Percentiles rank a stretch among this genome's conserved stretches.
phyloP scores from a whole-genome alignment of 2,329 filamentous ascomycete species.

The Akanthomyces muscarius region DNA sequence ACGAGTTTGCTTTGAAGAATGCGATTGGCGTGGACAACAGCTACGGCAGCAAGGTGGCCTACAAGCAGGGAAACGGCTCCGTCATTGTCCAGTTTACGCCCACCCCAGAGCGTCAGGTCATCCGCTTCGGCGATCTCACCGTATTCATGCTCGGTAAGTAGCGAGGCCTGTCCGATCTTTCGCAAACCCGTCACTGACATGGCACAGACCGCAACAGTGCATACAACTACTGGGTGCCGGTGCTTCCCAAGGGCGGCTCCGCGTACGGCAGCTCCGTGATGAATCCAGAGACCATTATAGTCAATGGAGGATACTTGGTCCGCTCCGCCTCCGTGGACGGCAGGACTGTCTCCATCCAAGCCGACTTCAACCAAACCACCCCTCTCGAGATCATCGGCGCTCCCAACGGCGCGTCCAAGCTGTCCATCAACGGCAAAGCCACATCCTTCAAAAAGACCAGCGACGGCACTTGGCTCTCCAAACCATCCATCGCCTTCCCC shows the following conservation, averaged over 20 bases:
- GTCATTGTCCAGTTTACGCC: slow-evolving; percentile 32
- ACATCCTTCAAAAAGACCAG: slow-evolving; percentile 33
- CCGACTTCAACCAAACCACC: slow-evolving; percentile 69
- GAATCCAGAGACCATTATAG: slow-evolving; percentile 46
- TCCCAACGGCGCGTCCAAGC: slow-evolving; percentile 41
- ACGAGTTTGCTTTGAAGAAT: slow-evolving; percentile 54
- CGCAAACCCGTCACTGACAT: slow-evolving; percentile 14
- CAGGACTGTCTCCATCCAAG: slow-evolving; percentile 57
- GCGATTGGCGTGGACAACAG: slow-evolving; percentile 19
- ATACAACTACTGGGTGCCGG: slow-evolving; percentile 66
- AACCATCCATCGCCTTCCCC: slow-evolving; percentile 52
- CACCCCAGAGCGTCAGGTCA: slow-evolving; percentile 26
- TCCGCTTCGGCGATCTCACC: slow-evolving; percentile 37
- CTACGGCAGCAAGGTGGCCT: slow-evolving; percentile 29
- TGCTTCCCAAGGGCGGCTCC: slow-evolving; percentile 36
- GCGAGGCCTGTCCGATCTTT: background rate
- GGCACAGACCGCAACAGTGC: slow-evolving; percentile 57
- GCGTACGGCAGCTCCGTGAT: slow-evolving; percentile 35
- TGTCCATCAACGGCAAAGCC: slow-evolving; percentile 40
- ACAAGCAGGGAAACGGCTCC: slow-evolving; percentile 19
- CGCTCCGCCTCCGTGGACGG: slow-evolving; percentile 55
- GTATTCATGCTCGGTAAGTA: slow-evolving; percentile 36
- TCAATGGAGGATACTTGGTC: slow-evolving; percentile 61
- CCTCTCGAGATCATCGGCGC: slow-evolving; percentile 65
- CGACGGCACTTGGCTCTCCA: slow-evolving; percentile 45